These are phyloP conservation scores for Aspergillus leporis DNA, from an alignment of 495 filamentous ascomycete genomes.

Conservation along the genomic window DNA sequence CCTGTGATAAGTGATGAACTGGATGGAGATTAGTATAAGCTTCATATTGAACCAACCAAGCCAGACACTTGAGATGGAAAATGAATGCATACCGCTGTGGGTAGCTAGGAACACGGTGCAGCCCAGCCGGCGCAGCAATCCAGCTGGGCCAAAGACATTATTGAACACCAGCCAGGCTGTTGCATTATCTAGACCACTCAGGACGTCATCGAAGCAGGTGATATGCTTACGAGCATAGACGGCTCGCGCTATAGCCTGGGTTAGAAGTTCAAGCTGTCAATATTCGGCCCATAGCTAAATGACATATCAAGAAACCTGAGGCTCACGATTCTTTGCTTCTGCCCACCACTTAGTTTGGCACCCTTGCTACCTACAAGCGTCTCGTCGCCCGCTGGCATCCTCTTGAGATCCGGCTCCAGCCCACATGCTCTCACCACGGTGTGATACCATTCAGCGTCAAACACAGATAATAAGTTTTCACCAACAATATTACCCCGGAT, in stretches of 20 bases:
- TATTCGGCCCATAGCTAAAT: too few relatives aligned
- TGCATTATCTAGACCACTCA: constrained; percentile 49
- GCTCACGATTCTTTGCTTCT: constrained; percentile 38
- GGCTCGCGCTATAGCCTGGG: constrained; percentile 42
- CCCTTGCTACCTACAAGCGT: constrained; percentile 38
- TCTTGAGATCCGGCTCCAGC: constrained; percentile 33
- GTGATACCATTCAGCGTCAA: constrained; percentile 42
- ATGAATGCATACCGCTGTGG: constrained; percentile 12
- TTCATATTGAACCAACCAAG: not conserved
- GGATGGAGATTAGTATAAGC: not conserved
- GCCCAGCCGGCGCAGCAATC: constrained; percentile 39
- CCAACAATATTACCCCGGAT: constrained; percentile 40
- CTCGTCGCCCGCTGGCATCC: constrained; percentile 35
- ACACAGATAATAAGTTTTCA: constrained; percentile 10
- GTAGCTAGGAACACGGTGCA: constrained; percentile 19
- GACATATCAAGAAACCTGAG: not conserved
- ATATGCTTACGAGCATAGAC: constrained; percentile 45
- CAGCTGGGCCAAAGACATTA: constrained; percentile 43
- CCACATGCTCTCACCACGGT: constrained; percentile 41
- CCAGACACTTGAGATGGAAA: not conserved
- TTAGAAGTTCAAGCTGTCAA: not conserved
- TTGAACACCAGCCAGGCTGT: constrained; percentile 49
- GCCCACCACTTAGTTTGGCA: constrained; percentile 40
- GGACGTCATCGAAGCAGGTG: constrained; percentile 50
- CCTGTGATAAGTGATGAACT: constrained; percentile 10